phyloP scores from a whole-genome alignment of 805 yeast genomes.

The Maudiozyma saulgeensis region DNA sequence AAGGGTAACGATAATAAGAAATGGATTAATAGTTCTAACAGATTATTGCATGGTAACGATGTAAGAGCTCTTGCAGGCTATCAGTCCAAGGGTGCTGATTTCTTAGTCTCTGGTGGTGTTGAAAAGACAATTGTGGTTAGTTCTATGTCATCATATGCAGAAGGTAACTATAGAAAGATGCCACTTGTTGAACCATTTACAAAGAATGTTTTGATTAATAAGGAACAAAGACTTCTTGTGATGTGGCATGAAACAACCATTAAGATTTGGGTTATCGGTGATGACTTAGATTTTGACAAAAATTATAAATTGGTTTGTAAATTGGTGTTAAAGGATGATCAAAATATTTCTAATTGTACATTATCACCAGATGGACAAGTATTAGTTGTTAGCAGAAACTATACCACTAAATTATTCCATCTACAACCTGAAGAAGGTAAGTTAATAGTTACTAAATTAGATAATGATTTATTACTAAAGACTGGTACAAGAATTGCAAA shows the following conservation, averaged over 20 bases:
- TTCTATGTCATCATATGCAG: conserved; percentile 55
- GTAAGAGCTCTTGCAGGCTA: conserved; percentile 65
- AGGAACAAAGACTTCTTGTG: conserved; percentile 42
- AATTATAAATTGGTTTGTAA: conserved; percentile 50
- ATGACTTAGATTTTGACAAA: conserved; percentile 20
- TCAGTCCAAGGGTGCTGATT: conserved; percentile 58
- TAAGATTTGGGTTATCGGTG: conserved; percentile 64
- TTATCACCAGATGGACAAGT: conserved; percentile 56
- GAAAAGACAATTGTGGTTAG: conserved; percentile 58
- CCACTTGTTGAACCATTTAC: conserved; percentile 48
- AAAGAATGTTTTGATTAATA: conserved; percentile 42
- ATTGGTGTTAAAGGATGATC: conserved; percentile 61
- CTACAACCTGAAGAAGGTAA: conserved; percentile 33
- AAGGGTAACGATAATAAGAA: conserved; percentile 25
- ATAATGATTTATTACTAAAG: conserved; percentile 29
- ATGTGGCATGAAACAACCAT: conserved; percentile 75
- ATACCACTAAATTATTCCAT: conserved; percentile 58
- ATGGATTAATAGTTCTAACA: conserved; percentile 71
- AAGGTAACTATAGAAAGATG: conserved; percentile 62
- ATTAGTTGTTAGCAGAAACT: conserved; percentile 62
- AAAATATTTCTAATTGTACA: conserved; percentile 61
- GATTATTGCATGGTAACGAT: conserved; percentile 80
- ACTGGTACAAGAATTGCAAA: conserved; percentile 49
- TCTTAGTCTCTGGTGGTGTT: conserved; percentile 76
- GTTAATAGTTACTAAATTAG: conserved; percentile 44